Conservation (phyloP, 2,329 filamentous ascomycete genomes). For the Pezicula radicicola region DNA sequence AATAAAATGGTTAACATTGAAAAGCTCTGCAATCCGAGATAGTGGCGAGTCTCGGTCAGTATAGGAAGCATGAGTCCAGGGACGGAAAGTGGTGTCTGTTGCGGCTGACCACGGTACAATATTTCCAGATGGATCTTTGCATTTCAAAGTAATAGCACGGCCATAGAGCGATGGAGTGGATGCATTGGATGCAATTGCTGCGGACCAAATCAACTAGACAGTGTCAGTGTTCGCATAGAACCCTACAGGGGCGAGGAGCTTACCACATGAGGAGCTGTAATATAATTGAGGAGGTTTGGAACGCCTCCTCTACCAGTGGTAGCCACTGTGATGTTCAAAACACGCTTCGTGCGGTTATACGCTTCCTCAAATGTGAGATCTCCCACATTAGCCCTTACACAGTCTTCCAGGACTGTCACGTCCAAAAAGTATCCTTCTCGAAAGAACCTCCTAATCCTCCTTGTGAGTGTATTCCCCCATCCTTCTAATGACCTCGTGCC, state of each 20-base stretch:
- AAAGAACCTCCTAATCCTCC: conserved; percentile 67
- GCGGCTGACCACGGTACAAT: conserved; percentile 57
- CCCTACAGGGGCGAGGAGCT: conserved; percentile 32
- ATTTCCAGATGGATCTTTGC: conserved; percentile 58
- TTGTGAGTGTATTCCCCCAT: conserved; percentile 55
- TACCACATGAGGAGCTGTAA: conserved; percentile 91
- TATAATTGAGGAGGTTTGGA: conserved; percentile 84
- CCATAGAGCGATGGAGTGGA: conserved; percentile 45
- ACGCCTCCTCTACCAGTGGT: conserved; percentile 71
- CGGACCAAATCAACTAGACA: conserved; percentile 54
- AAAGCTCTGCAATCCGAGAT: conserved; percentile 60
- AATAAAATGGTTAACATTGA: conserved; percentile 86
- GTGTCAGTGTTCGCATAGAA: neutral
- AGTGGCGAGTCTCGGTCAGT: conserved; percentile 56
- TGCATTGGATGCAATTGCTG: conserved; percentile 56
- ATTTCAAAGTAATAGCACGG: conserved; percentile 51
- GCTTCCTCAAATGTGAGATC: conserved; percentile 93
- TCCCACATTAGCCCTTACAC: conserved; percentile 80
- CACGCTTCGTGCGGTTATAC: conserved; percentile 77
- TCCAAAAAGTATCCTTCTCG: conserved; percentile 82
- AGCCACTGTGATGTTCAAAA: conserved; percentile 89
- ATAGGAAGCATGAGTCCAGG: conserved; percentile 52
- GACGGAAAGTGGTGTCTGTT: conserved; percentile 46
- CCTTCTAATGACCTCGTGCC: conserved; percentile 34
- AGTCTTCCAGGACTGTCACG: conserved; percentile 76